These are phyloP conservation scores for Adansonia digitata DNA, from an alignment of 345 rosid genomes.

Conservation along the genomic window DNA sequence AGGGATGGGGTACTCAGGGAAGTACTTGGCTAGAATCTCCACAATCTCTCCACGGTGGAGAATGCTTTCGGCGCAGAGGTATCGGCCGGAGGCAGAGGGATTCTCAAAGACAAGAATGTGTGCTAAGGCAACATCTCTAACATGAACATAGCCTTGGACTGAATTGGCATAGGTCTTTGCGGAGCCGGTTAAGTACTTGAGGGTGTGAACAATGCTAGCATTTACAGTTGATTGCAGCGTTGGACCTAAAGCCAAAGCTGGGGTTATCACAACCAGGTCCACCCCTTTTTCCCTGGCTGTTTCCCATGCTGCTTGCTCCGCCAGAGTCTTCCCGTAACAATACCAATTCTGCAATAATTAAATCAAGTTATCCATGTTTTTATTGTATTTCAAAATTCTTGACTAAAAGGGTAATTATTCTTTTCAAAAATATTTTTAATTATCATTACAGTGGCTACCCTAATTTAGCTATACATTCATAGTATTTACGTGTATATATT, in stretches of 20 bases:
- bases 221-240: conserved; percentile 68
- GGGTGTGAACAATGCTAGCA: conserved; percentile 75
- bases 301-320: conserved; percentile 84
- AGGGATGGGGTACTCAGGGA: conserved; percentile 89
- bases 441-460: no score
- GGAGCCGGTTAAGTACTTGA: conserved; percentile 87
- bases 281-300: conserved; percentile 68
- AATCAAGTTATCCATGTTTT: not conserved
- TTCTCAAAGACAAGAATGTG: conserved; percentile 79
- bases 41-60: conserved; percentile 97
- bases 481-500: no score
- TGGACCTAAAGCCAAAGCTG: conserved; percentile 84
- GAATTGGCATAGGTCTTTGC: conserved; percentile 91
- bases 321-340: conserved; percentile 87
- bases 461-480: no score
- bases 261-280: conserved; percentile 83
- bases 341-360: conserved; percentile 74
- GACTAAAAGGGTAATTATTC: not conserved
- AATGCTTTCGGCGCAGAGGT: conserved; percentile 77
- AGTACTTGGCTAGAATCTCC: conserved; percentile 76
- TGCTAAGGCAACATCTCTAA: conserved; percentile 76
- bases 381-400: not conserved
- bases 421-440: no score
- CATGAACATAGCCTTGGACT: conserved; percentile 86
- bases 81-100: conserved; percentile 87